phyloP scores from a whole-genome alignment of 129 eudicot species.

The Tagetes erecta region DNA sequence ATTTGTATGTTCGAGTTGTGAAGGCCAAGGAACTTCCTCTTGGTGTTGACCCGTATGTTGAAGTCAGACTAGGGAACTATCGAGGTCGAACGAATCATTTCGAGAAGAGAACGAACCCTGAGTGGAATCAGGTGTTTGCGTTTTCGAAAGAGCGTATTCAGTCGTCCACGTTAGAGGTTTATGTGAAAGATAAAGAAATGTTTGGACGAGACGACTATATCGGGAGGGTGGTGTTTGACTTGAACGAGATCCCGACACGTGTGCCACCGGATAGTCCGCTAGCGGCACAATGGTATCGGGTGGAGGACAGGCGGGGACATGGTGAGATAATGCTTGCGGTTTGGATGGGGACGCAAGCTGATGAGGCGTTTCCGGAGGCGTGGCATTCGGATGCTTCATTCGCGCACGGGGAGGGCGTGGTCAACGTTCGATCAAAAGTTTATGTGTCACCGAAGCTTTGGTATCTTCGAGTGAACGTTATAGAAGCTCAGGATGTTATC shows the following conservation, averaged over 20 bases:
- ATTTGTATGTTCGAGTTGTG: constrained; percentile 73
- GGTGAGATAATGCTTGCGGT: constrained; percentile 75
- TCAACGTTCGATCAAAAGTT: constrained; percentile 69
- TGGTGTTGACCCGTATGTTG: constrained; percentile 65
- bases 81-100: constrained; percentile 69
- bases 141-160: constrained; percentile 75
- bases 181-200: constrained; percentile 65
- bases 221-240: constrained; percentile 68
- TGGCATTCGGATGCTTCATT: constrained; percentile 87
- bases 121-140: constrained; percentile 85
- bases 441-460: constrained; percentile 82
- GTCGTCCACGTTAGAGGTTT: constrained; percentile 65
- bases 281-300: constrained; percentile 82
- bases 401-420: constrained; percentile 70
- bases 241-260: constrained; percentile 72
- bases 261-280: constrained; percentile 89
- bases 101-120: constrained; percentile 63
- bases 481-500: constrained; percentile 76
- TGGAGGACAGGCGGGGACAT: constrained; percentile 41
- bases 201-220: constrained; percentile 68
- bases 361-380: constrained; percentile 53
- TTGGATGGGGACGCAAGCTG: constrained; percentile 92
- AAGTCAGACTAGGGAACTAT: constrained; percentile 77
- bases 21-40: constrained; percentile 63
- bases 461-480: constrained; percentile 74